These are phyloP conservation scores for Pichia sp. DNA, from an alignment of 1,139 yeast species.

Conservation along the genomic window DNA sequence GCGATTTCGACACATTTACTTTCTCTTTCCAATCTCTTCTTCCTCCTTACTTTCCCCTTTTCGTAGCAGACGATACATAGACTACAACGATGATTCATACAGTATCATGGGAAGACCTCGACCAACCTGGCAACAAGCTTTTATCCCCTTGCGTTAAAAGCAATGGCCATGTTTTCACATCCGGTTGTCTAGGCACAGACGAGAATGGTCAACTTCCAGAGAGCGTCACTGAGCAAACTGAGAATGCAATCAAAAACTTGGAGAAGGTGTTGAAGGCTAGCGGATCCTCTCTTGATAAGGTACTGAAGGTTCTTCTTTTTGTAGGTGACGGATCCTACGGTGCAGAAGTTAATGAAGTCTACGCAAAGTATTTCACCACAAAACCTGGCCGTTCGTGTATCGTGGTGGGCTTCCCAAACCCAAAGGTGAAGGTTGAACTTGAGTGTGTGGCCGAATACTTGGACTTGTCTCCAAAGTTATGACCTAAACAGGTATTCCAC, in stretches of 20 bases:
- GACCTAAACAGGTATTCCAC: no score
- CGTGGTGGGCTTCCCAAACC: conserved; percentile 39
- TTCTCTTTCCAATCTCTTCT: conserved; percentile 8
- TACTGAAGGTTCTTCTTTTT: conserved; percentile 46
- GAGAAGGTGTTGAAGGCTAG: conserved; percentile 35
- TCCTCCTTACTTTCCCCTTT: conserved; percentile 8
- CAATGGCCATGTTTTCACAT: conserved; percentile 45
- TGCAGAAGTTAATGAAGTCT: conserved; percentile 39
- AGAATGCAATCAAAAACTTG: conserved; percentile 37
- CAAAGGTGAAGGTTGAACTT: conserved; percentile 35
- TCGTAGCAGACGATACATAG: no score
- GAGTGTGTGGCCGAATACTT: conserved; percentile 29
- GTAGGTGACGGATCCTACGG: conserved; percentile 40
- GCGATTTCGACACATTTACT: conserved; percentile 5
- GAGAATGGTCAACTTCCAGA: conserved; percentile 17
- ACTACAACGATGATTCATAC: conserved; percentile 8
- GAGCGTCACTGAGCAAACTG: conserved; percentile 31
- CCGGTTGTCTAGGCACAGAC: conserved; percentile 35
- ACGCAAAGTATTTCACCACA: conserved; percentile 38
- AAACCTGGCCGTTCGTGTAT: conserved; percentile 55
- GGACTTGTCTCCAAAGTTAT: conserved; percentile 5
- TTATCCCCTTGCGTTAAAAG: conserved; percentile 42
- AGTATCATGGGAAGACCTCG: conserved; percentile 13
- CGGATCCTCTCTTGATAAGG: conserved; percentile 43
- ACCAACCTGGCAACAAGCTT: conserved; percentile 10